phyloP scores from a whole-genome alignment of 2,329 filamentous ascomycete genomes.

The Aureobasidium sp. region DNA sequence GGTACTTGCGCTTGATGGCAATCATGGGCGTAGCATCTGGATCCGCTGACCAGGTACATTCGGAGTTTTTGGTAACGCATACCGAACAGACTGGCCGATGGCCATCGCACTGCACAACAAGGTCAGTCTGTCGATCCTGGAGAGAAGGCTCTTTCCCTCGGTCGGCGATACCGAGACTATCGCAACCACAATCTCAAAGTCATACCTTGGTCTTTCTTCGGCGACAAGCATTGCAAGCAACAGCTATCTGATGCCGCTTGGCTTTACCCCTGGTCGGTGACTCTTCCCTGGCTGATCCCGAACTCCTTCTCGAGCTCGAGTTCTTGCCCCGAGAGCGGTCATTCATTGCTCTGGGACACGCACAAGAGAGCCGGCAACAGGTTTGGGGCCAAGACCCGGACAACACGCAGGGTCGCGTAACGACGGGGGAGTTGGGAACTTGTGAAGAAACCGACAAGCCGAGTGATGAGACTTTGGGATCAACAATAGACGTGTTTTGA shows the following conservation, averaged over 20 bases:
- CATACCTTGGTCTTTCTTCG: constrained; percentile 13
- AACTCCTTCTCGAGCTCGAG: constrained; percentile 16
- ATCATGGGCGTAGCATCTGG: constrained; percentile 13
- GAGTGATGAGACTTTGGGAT: neutral
- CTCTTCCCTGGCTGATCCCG: constrained; percentile 21
- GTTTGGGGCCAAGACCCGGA: neutral
- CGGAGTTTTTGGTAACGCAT: constrained; percentile 1
- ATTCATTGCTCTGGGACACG: neutral
- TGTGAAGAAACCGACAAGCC: neutral
- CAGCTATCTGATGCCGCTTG: constrained; percentile 13
- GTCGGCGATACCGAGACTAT: neutral
- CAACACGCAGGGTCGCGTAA: neutral
- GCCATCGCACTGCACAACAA: constrained; percentile 3
- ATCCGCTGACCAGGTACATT: constrained; percentile 12
- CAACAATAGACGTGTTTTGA: neutral
- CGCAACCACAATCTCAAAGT: neutral
- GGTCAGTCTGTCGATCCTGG: neutral
- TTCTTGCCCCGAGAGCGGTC: neutral
- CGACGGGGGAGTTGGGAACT: neutral
- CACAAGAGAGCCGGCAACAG: neutral
- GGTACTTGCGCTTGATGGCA: constrained; percentile 13
- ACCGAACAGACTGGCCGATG: constrained; percentile 3
- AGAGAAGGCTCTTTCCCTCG: neutral
- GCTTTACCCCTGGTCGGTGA: neutral
- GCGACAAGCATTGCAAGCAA: constrained; percentile 14